Evolutionary conservation across 129 eudicot species (phyloP).

Genomic region (Heracleum sosnowskyi): DNA sequence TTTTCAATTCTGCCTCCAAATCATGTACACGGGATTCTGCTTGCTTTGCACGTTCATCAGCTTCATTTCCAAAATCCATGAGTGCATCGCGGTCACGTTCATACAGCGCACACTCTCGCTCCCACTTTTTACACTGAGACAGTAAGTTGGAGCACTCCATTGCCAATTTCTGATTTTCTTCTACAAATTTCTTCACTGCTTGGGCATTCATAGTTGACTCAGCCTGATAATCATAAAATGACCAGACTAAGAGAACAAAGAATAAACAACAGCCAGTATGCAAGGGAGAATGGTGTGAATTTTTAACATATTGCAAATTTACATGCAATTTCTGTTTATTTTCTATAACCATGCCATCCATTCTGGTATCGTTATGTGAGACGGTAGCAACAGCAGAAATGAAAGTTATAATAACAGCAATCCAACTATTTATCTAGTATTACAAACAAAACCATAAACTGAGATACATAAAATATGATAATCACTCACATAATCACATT

Average conservation of each 20-base stretch:
- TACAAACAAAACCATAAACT: too few species aligned
- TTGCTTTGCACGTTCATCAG: conserved; percentile 67
- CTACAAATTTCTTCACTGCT: conserved; percentile 78
- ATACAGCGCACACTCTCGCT: conserved; percentile 73
- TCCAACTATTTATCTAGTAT: too few species aligned
- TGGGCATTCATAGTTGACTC: conserved; percentile 80
- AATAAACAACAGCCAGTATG: background rate
- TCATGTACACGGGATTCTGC: conserved; percentile 46
- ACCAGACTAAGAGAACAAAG: background rate
- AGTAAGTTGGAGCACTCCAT: conserved; percentile 51
- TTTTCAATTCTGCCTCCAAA: conserved; percentile 57
- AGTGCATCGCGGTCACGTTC: conserved; percentile 74
- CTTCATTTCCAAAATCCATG: conserved; percentile 92
- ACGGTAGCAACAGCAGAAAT: too few species aligned
- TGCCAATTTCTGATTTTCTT: conserved; percentile 80
- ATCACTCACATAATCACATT: too few species aligned
- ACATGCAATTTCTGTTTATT: too few species aligned
- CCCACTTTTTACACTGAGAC: conserved; percentile 54
- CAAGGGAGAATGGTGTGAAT: background rate
- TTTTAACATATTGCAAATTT: too few species aligned
- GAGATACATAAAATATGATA: too few species aligned
- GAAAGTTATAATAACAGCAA: too few species aligned
- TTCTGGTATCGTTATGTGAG: too few species aligned
- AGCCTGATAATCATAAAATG: conserved; percentile 32
- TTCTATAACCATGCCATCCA: too few species aligned